Base-by-base conservation (phyloP, 768 basidiomycete genomes). In the Polyporus arcularius region DNA sequence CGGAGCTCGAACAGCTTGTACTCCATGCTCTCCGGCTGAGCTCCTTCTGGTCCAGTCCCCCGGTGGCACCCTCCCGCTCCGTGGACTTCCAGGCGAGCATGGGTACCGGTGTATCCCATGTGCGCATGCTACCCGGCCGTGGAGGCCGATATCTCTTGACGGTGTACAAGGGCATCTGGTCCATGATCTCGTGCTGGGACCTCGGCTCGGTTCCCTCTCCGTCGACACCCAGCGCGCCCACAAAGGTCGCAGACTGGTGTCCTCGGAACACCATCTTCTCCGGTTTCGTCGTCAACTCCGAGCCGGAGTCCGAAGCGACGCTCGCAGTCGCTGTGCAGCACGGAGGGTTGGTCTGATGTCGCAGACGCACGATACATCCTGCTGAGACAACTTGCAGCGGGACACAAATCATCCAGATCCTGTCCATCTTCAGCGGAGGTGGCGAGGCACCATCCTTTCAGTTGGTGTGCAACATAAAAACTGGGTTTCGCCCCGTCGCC, bases 161-260 rank as follows among this genome's bases (percentile, higher is more conserved):
- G 7, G 76, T 85, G 9, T 85, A 84, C 4, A 82, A 82, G 60
- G 77, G 79, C 6, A 81, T 89, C 52, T 89, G 88, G 88, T 83
- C 84, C 42, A 74, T 77, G 16, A 65, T 89, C 49, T 75, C 78
- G 1, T 65, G 86, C 18, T 87, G 88, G 84, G 78, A 84, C 56
- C 65, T 83, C 26, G 71, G 59, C 11, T 30, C 45, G 9, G 45
- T 35, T 4, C 4, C 54, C 1, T 21, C 51, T 3, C 6, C 10
- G 1, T n/a, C 15, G 21, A 2, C 18, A 10, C 16, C 38, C 5
- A 5, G 21, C 3, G n/a, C 42, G n/a, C 60, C 51, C 11, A 53
- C 58, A 1, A 61, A 59, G 30, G 60, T 64, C 7, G 79, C 77
- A 14, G 76, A 82, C 52, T 88, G 88, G 87, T 79, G 47, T 14